phyloP scores from a whole-genome alignment of 805 yeast species.

The Starmerella scarabaei region DNA sequence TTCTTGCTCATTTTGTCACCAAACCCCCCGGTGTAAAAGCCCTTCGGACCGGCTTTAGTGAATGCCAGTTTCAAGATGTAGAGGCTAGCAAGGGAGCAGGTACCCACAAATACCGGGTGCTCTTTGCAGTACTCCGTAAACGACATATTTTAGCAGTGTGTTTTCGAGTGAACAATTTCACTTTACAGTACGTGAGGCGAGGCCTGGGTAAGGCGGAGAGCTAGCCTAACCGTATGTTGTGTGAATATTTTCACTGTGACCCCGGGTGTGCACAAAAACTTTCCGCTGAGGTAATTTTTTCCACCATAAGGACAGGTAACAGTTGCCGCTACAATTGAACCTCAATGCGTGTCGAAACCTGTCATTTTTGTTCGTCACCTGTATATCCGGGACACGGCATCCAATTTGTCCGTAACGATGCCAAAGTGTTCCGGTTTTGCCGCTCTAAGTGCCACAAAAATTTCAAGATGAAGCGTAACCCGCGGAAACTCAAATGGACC shows the following conservation, averaged over 20 bases:
- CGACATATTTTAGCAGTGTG: conserved; percentile 9
- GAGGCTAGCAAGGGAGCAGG: conserved; percentile 51
- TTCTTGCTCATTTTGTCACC: conserved; percentile 79
- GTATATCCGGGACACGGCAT: conserved; percentile 92
- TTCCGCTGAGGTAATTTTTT: conserved; percentile 2
- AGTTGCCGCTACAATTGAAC: not conserved
- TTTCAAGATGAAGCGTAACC: conserved; percentile 96
- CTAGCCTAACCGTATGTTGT: conserved; percentile 3
- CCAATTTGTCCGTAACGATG: conserved; percentile 95
- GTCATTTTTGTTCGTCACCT: conserved; percentile 97
- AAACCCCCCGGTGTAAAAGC: conserved; percentile 77
- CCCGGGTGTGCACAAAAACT: not conserved
- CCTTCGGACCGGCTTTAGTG: conserved; percentile 42
- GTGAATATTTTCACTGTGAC: not conserved
- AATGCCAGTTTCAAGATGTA: conserved; percentile 23
- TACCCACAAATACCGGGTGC: conserved; percentile 63
- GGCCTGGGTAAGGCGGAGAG: too few species aligned
- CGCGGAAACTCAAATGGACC: conserved; percentile 96
- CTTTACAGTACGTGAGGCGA: not conserved
- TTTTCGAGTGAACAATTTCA: not conserved
- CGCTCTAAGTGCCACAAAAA: conserved; percentile 96
- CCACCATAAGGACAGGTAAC: not conserved
- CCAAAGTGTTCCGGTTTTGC: conserved; percentile 93
- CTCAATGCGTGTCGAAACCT: conserved; percentile 37
- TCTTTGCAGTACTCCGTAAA: conserved; percentile 26